These are phyloP conservation scores for Rhynchosporium graminicola DNA, from an alignment of 2,329 filamentous ascomycete genomes.

Conservation along the genomic window DNA sequence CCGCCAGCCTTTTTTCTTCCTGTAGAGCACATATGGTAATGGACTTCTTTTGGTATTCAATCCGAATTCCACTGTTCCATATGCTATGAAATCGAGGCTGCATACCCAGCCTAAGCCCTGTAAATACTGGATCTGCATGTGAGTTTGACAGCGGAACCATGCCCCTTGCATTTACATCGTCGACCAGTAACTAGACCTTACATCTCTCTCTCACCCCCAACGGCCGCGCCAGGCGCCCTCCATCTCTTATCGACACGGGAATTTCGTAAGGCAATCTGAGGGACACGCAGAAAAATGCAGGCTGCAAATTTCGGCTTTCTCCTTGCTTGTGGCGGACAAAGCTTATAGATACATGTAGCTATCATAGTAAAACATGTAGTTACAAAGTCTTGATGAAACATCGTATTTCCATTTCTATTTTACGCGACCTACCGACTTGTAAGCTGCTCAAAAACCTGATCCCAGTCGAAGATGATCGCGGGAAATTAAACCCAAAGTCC, in stretches of 20 bases:
- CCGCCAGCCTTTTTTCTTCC: not conserved
- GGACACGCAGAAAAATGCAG: not conserved
- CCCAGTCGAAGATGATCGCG: not conserved
- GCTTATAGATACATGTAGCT: not conserved
- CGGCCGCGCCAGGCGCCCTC: conserved; percentile 24
- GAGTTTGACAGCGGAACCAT: conserved; percentile 20
- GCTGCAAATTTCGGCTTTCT: not conserved
- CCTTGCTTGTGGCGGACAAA: not conserved
- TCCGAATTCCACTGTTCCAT: conserved; percentile 6
- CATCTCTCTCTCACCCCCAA: conserved; percentile 17
- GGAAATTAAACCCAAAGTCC: conserved; percentile 1
- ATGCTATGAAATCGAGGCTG: conserved; percentile 2
- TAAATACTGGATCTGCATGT: not conserved
- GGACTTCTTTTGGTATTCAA: not conserved
- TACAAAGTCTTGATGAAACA: too few species aligned
- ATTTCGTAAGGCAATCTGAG: conserved; percentile 6
- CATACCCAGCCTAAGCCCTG: conserved; percentile 1
- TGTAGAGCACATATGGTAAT: not conserved
- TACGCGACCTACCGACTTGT: not conserved
- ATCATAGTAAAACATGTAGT: not conserved
- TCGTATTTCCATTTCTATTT: too few species aligned
- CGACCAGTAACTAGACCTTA: conserved; percentile 2
- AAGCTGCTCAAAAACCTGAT: not conserved
- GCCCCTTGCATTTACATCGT: conserved; percentile 13
- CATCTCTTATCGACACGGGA: conserved; percentile 13